Evolutionary conservation across 208 protist species (phyloP), one percentile per base, ranked within the genome.

Genomic region (Leishmania tropica): DNA sequence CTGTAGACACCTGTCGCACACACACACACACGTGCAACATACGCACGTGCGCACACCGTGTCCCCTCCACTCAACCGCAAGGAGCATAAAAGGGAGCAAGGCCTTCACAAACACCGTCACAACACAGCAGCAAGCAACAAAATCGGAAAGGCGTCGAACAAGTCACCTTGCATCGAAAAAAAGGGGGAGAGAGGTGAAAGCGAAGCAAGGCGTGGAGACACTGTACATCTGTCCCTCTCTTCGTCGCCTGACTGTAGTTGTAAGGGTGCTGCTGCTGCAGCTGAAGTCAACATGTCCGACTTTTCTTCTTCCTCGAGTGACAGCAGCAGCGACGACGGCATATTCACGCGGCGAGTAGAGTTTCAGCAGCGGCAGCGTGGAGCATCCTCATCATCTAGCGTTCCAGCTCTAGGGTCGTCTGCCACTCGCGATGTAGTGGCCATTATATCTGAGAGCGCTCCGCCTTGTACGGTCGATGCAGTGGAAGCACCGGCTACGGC

Each of bases 271-370:
- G 64, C 31, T 35, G n/a, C 37, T 45, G 40, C 8, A 70, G 65
- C 24, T 24, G 60, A 51, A 75, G 28, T 11, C 21, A 79, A 31
- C 28, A 85, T 81, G 82, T 79, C 80, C 8, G 40, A 53, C 40
- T 17, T 47, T 53, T 53, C 45, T 37, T 74, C 70, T 10, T 51
- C 70, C 11, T 51, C 58, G 70, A 81, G 72, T 42, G 64, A 28
- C 53, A 62, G 71, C 31, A 87, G 79, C 80, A 83, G 79, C 65
- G 79, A 87, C 65, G 83, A 83, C 37, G 71, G 47, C 60, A 81
- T 87, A 51, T 87, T 87, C 76, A 87, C 80, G 11, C 65, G 78
- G 19, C 79, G 28, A 19, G 80, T 87, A 10, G 73, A 79, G 45
- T 47, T 87, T 40, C 31, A 78, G 74, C 60, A 51, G 31, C 78